Evolutionary conservation across 305 asterid genomes (phyloP).

Genomic region (Fraxinus dipetala): DNA sequence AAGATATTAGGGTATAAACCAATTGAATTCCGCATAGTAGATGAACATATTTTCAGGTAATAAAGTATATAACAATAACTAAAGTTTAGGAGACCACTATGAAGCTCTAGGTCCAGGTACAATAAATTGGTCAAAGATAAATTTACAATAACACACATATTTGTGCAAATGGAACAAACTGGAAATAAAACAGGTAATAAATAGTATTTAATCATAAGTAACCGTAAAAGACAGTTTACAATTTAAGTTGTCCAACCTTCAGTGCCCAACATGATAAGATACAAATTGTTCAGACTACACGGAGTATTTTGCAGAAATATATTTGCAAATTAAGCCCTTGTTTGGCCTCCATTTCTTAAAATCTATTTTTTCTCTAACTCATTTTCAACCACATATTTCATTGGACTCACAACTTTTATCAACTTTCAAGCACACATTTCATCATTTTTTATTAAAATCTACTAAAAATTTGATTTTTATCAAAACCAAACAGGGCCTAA

Average conservation of each 20-base stretch:
- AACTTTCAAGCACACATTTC: not conserved
- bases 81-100: not conserved
- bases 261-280: not conserved
- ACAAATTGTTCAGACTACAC: not conserved
- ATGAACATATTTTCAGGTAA: not conserved
- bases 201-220: not conserved
- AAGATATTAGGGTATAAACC: not conserved
- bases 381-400: not conserved
- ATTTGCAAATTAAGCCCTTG: not conserved
- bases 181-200: not conserved
- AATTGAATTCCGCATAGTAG: not conserved
- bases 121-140: not conserved
- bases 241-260: constrained; percentile 3
- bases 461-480: not conserved
- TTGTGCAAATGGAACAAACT: not conserved
- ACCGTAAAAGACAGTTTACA: not conserved
- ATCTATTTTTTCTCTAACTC: not conserved
- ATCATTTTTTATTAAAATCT: not conserved
- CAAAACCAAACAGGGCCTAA: not conserved
- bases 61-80: not conserved
- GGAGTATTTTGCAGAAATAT: constrained; percentile 7
- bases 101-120: not conserved
- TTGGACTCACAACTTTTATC: not conserved
- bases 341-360: not conserved
- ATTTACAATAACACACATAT: not conserved